Base-by-base conservation (phyloP, 345 rosid genomes). In the Arabidopsis suecica region DNA sequence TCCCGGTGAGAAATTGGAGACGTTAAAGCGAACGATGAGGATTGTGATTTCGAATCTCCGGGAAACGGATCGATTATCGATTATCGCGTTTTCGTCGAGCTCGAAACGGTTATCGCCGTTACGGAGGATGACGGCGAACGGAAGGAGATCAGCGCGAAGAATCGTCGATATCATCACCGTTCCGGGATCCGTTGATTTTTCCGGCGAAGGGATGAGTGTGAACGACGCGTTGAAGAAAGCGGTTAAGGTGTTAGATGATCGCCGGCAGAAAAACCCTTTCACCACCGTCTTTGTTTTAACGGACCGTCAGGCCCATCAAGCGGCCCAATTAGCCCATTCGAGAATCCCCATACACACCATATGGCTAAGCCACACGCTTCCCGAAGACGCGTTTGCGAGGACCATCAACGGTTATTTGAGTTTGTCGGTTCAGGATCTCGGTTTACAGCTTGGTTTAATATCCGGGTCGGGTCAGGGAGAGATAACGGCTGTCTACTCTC, bases 161-260 rank as follows among this genome's bases (percentile, higher is more conserved):
- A 77, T 88, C 11, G 82, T 93, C 3, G 96, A 93, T 49, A 60
- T 75, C n/a, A 40, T 74, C 3, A 45, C 66, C 16, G 72, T 48
- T 20, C 33, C 77, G 67, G 84, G 86, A 40, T 77, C 88, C 61
- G 83, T 86, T 4, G 87, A 75, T 9, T 70, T 74, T 23, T 72
- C 83, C 51, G 91, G 91, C 5, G 79, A 82, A 74, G 87, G 88
- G 28, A 88, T 85, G 86, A 81, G 75, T 45, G 88, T 82, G 1
- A 85, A 58, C 79, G 97, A 89, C 83, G 98, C 97, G 69, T 82
- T 91, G 11, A 89, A 89, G 49, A 93, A 93, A 79, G 97, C 97
- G 16, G 91, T 85, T 30, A 89, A 91, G 67, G 94, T 93, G 68
- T 79, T 91, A 5, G 96, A 89, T 33, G 98, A 93, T 81, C 91